Evolutionary conservation across 208 protist species (phyloP), one percentile per base, ranked within the genome.

Genomic region (Phytomonas francai): DNA sequence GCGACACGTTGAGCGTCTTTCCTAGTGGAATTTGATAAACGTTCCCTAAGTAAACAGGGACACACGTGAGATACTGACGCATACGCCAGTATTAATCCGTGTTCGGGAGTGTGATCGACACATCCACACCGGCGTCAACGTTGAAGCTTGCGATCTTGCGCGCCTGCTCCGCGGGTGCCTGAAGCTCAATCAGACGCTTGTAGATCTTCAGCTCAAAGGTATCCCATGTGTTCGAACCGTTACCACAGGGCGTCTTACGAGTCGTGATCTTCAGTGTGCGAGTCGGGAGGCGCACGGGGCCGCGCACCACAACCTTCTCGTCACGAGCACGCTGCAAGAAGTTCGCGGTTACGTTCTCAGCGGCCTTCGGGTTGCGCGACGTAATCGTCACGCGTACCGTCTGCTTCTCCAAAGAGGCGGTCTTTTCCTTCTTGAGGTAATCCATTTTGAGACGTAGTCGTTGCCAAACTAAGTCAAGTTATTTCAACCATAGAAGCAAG

Each of bases 211-310:
- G 98, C 90, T 99, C 97, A 73, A 95, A 99, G 54, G 93, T 91
- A 84, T 99, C 98, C 97, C 97, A 99, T 57, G 98, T 99, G 86
- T 99, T 99, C 74, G 98, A 99, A 96, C 98, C 98, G 85, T 99
- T 98, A 98, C 98, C 98, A 94, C 98, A 99, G 74, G 98, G 98
- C 61, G 98, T 98, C 88, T 99, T 99, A 79, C 98, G 89, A 71
- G 97, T 99, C 56, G 97, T 99, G 75, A 99, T 97, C 72, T 88
- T 91, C 73, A 99, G 95, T 60, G 85, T 87, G 83, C 98, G 98
- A 72, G 98, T 99, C 65, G 98, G 98, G 63, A 99, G 91, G 76
- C 98, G 98, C 74, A 99, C 92, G 70, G 98, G 98, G 59, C 98
- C 98, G 73, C 97, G 96, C 72, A 98, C 94, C 76, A 83, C 87